These are phyloP conservation scores for Ilex aquifolium DNA, from an alignment of 257 asterid genomes.

Conservation along the genomic window DNA sequence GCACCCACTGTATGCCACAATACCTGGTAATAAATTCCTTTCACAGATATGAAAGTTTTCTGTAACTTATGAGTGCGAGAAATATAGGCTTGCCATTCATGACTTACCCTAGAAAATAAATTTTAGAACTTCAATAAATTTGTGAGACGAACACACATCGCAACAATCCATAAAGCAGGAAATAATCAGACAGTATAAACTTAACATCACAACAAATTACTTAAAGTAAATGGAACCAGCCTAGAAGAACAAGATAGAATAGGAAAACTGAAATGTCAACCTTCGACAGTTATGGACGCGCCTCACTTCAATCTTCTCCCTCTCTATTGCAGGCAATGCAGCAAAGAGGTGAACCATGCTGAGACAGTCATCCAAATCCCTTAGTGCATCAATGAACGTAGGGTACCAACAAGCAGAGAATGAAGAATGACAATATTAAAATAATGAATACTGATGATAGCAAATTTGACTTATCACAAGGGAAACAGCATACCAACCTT, in stretches of 20 bases:
- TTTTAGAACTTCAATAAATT: no score
- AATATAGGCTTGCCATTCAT: no score
- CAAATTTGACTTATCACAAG: background rate
- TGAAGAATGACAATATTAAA: background rate
- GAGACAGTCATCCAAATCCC: slow-evolving; percentile 95
- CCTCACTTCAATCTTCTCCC: slow-evolving; percentile 71
- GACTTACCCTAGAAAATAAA: no score
- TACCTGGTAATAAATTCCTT: slow-evolving; percentile 97
- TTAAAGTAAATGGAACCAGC: no score
- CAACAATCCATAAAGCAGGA: no score
- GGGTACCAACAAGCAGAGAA: slow-evolving; percentile 57
- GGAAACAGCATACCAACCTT: slow-evolving; percentile 37
- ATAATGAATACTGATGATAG: background rate
- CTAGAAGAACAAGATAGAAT: no score
- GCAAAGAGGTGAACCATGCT: slow-evolving; percentile 97
- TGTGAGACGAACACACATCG: no score
- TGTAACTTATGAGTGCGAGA: no score
- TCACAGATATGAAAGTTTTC: slow-evolving; percentile 86
- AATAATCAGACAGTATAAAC: no score
- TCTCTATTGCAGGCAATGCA: slow-evolving; percentile 89
- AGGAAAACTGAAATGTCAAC: slow-evolving; percentile 21
- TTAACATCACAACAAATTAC: no score
- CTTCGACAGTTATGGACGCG: slow-evolving; percentile 89
- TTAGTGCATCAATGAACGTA: slow-evolving; percentile 75
- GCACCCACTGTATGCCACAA: background rate